Base-by-base conservation (phyloP, 768 basidiomycete genomes). In the Antrodiella citrinella region DNA sequence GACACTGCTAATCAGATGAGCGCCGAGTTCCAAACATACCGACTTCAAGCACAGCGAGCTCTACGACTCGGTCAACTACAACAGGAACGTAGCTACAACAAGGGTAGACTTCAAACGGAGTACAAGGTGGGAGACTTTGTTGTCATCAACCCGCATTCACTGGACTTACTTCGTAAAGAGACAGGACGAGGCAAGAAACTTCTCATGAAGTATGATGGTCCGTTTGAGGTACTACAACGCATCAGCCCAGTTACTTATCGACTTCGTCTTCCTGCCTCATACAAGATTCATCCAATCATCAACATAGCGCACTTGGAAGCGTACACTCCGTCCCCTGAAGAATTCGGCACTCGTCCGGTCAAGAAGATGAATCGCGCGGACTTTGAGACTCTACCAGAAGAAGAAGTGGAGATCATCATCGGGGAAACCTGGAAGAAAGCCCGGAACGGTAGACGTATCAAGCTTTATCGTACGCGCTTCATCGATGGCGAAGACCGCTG, bases 61-160 rank as follows among this genome's bases (percentile, higher is more conserved):
- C n/a, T n/a, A n/a, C n/a, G n/a, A n/a, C n/a, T n/a, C n/a, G n/a
- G n/a, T n/a, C n/a, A n/a, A n/a, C n/a, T n/a, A n/a, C n/a, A n/a
- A n/a, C 42, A 44, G 19, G n/a, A 44, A 19, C 55, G 59, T 11
- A 24, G 20, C 15, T 47, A 47, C 44, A 64, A 68, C 47, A 47
- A 62, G 22, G 18, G 30, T 0, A 26, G 45, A 3, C 18, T 48
- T n/a, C 15, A 4, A 1, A 4, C 11, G 0, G 60, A 65, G 43
- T 68, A 60, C 38, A 54, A 67, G 13, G 60, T 54, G 52, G 67
- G 66, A 0, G 63, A 68, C 40, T 19, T 43, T 11, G 67, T 68
- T 9, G 26, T 63, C 0, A n/a, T n/a, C n/a, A n/a, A n/a, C n/a
- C n/a, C n/a, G n/a, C n/a, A n/a, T n/a, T n/a, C n/a, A n/a, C n/a